Evolutionary conservation across 306 rosid species (phyloP).

Genomic region (Castanea mollissima): DNA sequence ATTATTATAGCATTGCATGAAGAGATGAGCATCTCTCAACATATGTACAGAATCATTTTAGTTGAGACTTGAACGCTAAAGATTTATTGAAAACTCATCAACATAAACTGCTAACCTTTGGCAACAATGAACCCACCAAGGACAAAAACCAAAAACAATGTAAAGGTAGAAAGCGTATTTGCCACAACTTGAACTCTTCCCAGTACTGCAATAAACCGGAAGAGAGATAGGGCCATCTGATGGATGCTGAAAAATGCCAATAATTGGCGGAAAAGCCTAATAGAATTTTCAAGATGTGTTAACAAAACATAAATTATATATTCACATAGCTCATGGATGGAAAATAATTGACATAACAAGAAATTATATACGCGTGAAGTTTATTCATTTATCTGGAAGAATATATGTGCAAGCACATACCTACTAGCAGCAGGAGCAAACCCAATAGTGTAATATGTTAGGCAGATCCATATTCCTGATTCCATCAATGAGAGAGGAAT

Average conservation of each 20-base stretch:
- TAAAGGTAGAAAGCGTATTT: slow-evolving; percentile 54
- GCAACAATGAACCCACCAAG: slow-evolving; percentile 90
- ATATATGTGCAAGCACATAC: slow-evolving; percentile 27
- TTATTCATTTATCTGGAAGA: background rate
- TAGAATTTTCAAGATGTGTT: slow-evolving; percentile 9
- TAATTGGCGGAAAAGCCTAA: slow-evolving; percentile 77
- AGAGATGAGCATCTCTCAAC: background rate
- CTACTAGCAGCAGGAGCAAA: slow-evolving; percentile 83
- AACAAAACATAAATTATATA: slow-evolving; percentile 10
- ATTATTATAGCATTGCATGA: background rate
- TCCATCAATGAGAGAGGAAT: slow-evolving; percentile 72
- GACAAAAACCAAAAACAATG: slow-evolving; percentile 62
- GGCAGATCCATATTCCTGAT: slow-evolving; percentile 65
- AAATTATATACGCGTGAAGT: background rate
- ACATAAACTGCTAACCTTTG: slow-evolving; percentile 41
- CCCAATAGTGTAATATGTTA: slow-evolving; percentile 73
- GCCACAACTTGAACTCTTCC: slow-evolving; percentile 78
- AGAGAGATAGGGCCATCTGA: slow-evolving; percentile 74
- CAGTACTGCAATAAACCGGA: slow-evolving; percentile 75
- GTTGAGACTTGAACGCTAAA: background rate
- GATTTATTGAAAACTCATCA: background rate
- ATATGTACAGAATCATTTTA: background rate
- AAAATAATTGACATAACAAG: background rate
- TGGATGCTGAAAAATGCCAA: slow-evolving; percentile 78
- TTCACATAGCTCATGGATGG: slow-evolving; percentile 4